Percentiles rank a stretch among this genome's conserved stretches.
Conservation (phyloP, 2,329 filamentous ascomycete genomes). For the Cadophora sp. region DNA sequence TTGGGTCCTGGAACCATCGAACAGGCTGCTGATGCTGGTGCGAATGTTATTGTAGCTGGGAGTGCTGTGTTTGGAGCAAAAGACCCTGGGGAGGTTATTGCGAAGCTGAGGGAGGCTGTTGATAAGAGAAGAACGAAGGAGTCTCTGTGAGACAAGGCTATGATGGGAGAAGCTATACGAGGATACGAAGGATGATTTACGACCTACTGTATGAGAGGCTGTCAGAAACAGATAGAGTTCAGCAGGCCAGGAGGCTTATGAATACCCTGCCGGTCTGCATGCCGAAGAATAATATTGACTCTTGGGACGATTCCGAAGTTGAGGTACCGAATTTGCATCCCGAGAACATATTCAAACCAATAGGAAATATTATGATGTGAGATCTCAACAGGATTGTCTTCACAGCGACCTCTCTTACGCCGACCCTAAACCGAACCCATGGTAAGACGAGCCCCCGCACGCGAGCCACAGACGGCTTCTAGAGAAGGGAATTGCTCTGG, state of each 20-base stretch:
- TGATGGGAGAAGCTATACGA: not conserved
- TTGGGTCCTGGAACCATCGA: conserved; percentile 89
- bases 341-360: not conserved
- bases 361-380: not conserved
- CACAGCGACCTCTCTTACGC: not conserved
- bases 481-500: conserved; percentile 24
- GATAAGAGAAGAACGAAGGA: conserved; percentile 58
- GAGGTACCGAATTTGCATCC: not conserved
- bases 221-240: not conserved
- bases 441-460: not conserved
- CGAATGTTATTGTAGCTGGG: conserved; percentile 97
- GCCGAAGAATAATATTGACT: not conserved
- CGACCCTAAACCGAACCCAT: not conserved
- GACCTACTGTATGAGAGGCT: not conserved
- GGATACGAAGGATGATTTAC: not conserved
- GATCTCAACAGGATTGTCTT: not conserved
- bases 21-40: conserved; percentile 91
- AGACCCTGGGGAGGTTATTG: conserved; percentile 86
- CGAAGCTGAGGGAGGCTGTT: conserved; percentile 79
- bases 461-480: conserved; percentile 20
- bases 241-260: not conserved
- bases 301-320: not conserved
- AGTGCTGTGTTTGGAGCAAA: conserved; percentile 94
- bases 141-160: conserved; percentile 28
- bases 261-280: not conserved